Evolutionary conservation across 2,329 filamentous ascomycete genomes (phyloP).

Genomic region (Diplocarpon rosae): DNA sequence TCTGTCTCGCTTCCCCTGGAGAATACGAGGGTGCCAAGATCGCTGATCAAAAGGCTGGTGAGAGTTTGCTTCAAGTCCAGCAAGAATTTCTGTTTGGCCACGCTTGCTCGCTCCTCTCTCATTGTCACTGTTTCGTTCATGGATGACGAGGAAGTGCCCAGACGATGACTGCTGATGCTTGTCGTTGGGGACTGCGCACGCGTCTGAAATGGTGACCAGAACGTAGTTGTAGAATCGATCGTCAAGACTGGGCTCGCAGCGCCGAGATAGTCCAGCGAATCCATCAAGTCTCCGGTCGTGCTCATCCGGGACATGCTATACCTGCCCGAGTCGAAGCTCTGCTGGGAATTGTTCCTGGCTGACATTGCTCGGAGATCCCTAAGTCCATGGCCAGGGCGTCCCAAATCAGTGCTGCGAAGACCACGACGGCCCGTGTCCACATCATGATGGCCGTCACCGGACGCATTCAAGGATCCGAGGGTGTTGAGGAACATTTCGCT

Average conservation of each 20-base stretch:
- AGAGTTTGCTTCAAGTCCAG: slow-evolving; percentile 67
- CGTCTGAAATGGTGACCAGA: slow-evolving; percentile 79
- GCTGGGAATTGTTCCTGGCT: slow-evolving; percentile 53
- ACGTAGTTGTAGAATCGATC: slow-evolving; percentile 66
- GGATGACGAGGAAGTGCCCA: slow-evolving; percentile 50
- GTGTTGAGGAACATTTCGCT: slow-evolving; percentile 37
- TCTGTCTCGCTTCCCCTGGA: slow-evolving; percentile 84
- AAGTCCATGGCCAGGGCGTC: slow-evolving; percentile 34
- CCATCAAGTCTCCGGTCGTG: slow-evolving; percentile 52
- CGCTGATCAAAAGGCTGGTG: slow-evolving; percentile 76
- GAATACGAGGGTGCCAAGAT: slow-evolving; percentile 78
- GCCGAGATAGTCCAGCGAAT: slow-evolving; percentile 62
- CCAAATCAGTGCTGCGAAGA: slow-evolving; percentile 32
- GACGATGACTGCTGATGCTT: slow-evolving; percentile 49
- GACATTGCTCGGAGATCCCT: slow-evolving; percentile 48
- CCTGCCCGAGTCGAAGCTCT: slow-evolving; percentile 59
- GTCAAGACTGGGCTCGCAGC: slow-evolving; percentile 56
- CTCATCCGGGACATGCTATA: slow-evolving; percentile 48
- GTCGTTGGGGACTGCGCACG: slow-evolving; percentile 51
- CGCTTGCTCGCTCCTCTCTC: slow-evolving; percentile 39
- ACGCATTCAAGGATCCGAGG: slow-evolving; percentile 36
- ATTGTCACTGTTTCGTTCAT: slow-evolving; percentile 57
- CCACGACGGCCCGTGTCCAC: slow-evolving; percentile 22
- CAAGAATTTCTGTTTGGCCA: slow-evolving; percentile 71
- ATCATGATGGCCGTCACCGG: slow-evolving; percentile 31